Evolutionary conservation across 148 eudicot species (phyloP).

Genomic region (Simmondsia chinensis): DNA sequence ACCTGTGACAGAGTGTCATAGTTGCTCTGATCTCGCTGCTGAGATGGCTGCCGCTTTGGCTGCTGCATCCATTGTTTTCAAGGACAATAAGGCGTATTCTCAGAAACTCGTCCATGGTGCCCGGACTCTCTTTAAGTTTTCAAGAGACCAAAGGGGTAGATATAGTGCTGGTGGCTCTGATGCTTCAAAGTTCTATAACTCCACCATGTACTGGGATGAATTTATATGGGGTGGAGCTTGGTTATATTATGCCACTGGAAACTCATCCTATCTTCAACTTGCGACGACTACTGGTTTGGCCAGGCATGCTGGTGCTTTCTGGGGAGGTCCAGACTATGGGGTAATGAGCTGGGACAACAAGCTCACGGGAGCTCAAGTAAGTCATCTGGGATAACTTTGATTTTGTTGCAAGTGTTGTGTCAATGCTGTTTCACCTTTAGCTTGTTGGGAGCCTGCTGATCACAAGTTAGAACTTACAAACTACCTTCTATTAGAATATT

Average conservation of each 20-base stretch:
- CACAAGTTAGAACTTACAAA: too few species aligned
- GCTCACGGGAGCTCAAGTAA: slow-evolving; percentile 91
- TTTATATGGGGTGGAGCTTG: slow-evolving; percentile 82
- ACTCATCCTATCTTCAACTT: slow-evolving; percentile 58
- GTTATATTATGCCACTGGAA: slow-evolving; percentile 90
- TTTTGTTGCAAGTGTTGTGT: too few species aligned
- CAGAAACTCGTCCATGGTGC: slow-evolving; percentile 90
- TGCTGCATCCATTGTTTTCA: slow-evolving; percentile 85
- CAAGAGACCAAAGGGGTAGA: slow-evolving; percentile 69
- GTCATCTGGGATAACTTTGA: too few species aligned
- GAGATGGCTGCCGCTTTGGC: slow-evolving; percentile 95
- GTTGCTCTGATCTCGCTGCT: slow-evolving; percentile 82
- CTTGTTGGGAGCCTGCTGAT: too few species aligned
- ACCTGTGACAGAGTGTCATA: slow-evolving; percentile 45
- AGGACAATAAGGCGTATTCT: slow-evolving; percentile 79
- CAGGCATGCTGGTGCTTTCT: slow-evolving; percentile 87
- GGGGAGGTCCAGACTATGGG: slow-evolving; percentile 77
- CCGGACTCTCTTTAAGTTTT: slow-evolving; percentile 51
- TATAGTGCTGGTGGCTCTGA: slow-evolving; percentile 51
- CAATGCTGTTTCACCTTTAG: too few species aligned
- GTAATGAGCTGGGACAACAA: slow-evolving; percentile 93
- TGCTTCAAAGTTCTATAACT: slow-evolving; percentile 66
- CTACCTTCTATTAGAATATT: too few species aligned
- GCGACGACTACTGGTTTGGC: slow-evolving; percentile 60
- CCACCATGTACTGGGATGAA: slow-evolving; percentile 82